These are phyloP conservation scores for Geotrichum fermentans DNA, from an alignment of 1,139 yeast species.

Conservation along the genomic window DNA sequence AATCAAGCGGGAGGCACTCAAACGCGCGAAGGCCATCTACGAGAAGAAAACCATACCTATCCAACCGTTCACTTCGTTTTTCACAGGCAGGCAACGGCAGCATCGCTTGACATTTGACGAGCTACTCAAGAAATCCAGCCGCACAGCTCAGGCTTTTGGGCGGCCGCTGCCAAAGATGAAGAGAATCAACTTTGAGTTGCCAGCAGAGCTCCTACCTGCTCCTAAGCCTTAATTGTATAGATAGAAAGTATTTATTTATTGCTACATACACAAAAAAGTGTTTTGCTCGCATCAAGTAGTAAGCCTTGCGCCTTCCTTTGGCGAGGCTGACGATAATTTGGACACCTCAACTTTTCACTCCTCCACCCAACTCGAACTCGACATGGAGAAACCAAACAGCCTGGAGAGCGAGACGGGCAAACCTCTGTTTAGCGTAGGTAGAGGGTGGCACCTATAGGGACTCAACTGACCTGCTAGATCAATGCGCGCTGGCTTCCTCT, in stretches of 20 bases:
- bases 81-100: conserved; percentile 19
- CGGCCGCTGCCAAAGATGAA: conserved; percentile 41
- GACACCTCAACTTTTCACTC: conserved; percentile 49
- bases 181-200: conserved; percentile 67
- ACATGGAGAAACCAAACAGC: neutral
- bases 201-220: conserved; percentile 61
- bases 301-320: neutral
- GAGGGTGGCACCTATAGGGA: neutral
- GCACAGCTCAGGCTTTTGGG: conserved; percentile 28
- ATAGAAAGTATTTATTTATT: too few relatives aligned
- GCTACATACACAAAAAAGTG: neutral
- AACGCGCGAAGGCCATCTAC: neutral
- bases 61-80: conserved; percentile 24
- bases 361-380: neutral
- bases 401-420: conserved; percentile 1
- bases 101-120: conserved; percentile 27
- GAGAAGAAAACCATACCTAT: neutral
- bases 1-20: neutral
- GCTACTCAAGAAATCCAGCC: conserved; percentile 22
- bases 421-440: conserved; percentile 4
- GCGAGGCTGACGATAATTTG: conserved; percentile 26
- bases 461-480: conserved; percentile 6
- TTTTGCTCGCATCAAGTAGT: neutral
- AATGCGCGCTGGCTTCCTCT: conserved; percentile 17
- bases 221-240: neutral